These are phyloP conservation scores for Cladophialophora chaetospira DNA, from an alignment of 2,329 filamentous ascomycete genomes.

Conservation along the genomic window DNA sequence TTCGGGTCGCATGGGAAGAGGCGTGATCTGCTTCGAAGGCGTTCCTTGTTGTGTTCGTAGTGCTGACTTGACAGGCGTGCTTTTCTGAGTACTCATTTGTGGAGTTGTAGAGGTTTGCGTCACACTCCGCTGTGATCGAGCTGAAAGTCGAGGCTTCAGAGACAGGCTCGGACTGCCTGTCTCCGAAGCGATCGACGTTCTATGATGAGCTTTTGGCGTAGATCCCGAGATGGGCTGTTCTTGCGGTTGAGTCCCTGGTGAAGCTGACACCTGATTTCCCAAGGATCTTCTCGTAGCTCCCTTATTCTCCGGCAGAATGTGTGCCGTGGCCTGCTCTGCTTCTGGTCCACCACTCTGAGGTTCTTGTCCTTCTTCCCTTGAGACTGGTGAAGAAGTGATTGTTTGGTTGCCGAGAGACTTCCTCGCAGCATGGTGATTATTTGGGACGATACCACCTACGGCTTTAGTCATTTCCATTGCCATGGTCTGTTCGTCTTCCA, in stretches of 20 bases:
- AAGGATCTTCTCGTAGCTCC: conserved; percentile 1
- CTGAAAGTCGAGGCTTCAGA: conserved; percentile 51
- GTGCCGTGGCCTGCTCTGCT: conserved; percentile 55
- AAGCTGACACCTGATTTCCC: conserved; percentile 30
- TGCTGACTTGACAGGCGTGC: conserved; percentile 33
- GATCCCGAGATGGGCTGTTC: conserved; percentile 19
- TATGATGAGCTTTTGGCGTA: conserved; percentile 29
- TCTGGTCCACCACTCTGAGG: not conserved
- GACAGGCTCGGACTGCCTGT: conserved; percentile 59
- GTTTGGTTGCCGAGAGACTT: conserved; percentile 38
- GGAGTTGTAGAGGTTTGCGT: conserved; percentile 48
- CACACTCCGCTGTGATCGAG: conserved; percentile 49
- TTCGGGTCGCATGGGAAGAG: conserved; percentile 47
- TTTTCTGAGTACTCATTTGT: conserved; percentile 35
- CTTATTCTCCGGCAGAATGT: conserved; percentile 52
- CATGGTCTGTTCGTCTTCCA: conserved; percentile 49
- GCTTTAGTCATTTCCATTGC: conserved; percentile 70
- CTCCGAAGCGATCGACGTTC: conserved; percentile 47
- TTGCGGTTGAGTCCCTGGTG: conserved; percentile 32
- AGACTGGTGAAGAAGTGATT: not conserved
- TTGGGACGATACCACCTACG: conserved; percentile 62
- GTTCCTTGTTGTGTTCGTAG: conserved; percentile 40
- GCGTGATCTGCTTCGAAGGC: conserved; percentile 48
- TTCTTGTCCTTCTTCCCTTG: not conserved
- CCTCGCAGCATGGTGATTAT: conserved; percentile 41